Base-by-base conservation (phyloP, 805 yeast species). In the Suhomyces vadensis region DNA sequence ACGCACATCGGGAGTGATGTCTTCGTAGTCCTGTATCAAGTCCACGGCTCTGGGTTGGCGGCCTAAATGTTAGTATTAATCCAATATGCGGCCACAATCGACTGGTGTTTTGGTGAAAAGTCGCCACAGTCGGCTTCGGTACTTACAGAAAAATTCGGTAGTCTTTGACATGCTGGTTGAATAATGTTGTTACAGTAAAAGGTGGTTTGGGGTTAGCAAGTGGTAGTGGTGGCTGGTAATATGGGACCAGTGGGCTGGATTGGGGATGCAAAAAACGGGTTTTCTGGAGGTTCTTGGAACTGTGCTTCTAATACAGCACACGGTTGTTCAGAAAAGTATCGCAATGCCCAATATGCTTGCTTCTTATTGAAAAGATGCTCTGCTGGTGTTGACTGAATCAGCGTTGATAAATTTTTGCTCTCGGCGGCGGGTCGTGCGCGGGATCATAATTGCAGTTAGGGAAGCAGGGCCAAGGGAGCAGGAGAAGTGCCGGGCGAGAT, bases 101-200 rank as follows among this genome's bases (percentile, higher is more conserved):
- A 27, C 11, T 25, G 27, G 27, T 13, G 9, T 25, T 25, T 25
- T n/a, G n/a, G n/a, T n/a, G n/a, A n/a, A n/a, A n/a, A n/a, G n/a
- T n/a, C n/a, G n/a, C n/a, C n/a, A n/a, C n/a, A n/a, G n/a, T n/a
- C n/a, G n/a, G n/a, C n/a, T n/a, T 8, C 10, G 33, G 22, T 48
- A 66, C 71, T 45, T 66, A 67, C 73, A 66, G 50, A 65, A 67
- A 61, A 67, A 59, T 49, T 67, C 69, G 40, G 73, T 67, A 40
- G 60, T 51, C 41, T 55, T 55, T 40, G 73, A 68, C 73, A 68
- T 68, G 48, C 38, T 35, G 35, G 35, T 31, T 23, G 39, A 17
- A 17, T 5, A 7, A 25, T 13, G 38, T 23, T 14, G n/a, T n/a
- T n/a, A n/a, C n/a, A n/a, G n/a, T n/a, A n/a, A n/a, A n/a, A n/a